A percentile compares a stretch with the other conserved stretches of the same genome.
Evolutionary conservation across 2,329 filamentous ascomycete species (phyloP).

Genomic region (Acarospora socialis): DNA sequence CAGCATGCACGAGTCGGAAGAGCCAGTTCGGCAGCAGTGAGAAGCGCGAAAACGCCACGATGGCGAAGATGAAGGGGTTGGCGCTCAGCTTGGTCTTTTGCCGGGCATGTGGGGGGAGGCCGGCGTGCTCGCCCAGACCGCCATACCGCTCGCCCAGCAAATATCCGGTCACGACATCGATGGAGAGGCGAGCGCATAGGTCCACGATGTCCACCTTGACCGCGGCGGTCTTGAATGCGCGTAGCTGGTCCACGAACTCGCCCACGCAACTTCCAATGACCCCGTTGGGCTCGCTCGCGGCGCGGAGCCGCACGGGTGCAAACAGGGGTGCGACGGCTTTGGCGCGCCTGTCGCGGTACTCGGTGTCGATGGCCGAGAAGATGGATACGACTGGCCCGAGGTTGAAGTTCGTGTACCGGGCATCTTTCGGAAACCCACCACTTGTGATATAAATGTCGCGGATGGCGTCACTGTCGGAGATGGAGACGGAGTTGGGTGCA

Average conservation of each 20-base stretch:
- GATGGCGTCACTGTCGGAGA: slow-evolving; percentile 32
- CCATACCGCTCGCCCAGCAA: slow-evolving; percentile 37
- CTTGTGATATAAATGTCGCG: slow-evolving; percentile 36
- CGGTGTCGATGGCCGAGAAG: slow-evolving; percentile 31
- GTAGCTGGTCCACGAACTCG: slow-evolving; percentile 4
- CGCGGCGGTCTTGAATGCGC: background rate
- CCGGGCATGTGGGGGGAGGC: slow-evolving; percentile 9
- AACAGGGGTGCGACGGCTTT: slow-evolving; percentile 9
- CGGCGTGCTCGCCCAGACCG: slow-evolving; percentile 25
- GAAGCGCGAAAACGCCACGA: slow-evolving; percentile 41
- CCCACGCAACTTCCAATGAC: slow-evolving; percentile 4
- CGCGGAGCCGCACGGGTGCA: slow-evolving; percentile 2
- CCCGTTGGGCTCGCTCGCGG: slow-evolving; percentile 3
- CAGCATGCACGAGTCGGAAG: slow-evolving; percentile 3
- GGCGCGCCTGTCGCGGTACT: slow-evolving; percentile 7
- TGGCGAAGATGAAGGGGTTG: slow-evolving; percentile 38
- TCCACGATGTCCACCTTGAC: slow-evolving; percentile 27
- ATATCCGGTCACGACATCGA: slow-evolving; percentile 41
- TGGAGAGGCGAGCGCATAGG: slow-evolving; percentile 33
- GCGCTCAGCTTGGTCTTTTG: slow-evolving; percentile 25
- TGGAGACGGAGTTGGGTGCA: slow-evolving; percentile 27
- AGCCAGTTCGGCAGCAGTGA: slow-evolving; percentile 27
- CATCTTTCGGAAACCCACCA: slow-evolving; percentile 40
- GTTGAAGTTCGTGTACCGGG: slow-evolving; percentile 42
- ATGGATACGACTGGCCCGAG: slow-evolving; percentile 41